These are phyloP conservation scores for Lunularia cruciata DNA, from an alignment of 225 moss, liverwort and hornwort genomes.

Conservation along the genomic window DNA sequence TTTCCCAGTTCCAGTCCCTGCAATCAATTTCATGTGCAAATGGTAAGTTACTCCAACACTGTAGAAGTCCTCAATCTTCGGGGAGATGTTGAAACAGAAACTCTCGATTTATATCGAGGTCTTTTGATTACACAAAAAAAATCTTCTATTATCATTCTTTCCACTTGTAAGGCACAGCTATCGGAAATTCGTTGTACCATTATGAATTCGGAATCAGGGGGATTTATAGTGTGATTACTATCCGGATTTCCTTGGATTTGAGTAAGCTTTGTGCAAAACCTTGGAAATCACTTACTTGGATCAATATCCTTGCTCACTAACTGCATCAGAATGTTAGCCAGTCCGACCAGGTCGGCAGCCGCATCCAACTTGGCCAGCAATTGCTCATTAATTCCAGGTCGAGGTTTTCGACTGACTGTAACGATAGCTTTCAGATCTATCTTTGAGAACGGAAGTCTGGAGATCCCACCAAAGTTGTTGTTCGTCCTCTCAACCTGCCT, in stretches of 20 bases:
- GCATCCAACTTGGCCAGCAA: slow-evolving; percentile 23
- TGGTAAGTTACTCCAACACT: no score
- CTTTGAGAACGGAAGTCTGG: not conserved
- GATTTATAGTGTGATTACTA: not conserved
- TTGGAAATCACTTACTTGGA: slow-evolving; percentile 33
- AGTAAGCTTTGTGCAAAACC: no score
- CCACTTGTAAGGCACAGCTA: no score
- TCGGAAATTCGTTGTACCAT: no score
- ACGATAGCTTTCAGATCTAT: slow-evolving; percentile 17
- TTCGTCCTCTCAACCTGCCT: slow-evolving; percentile 11
- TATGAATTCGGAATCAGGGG: not conserved
- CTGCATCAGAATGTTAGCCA: slow-evolving; percentile 25
- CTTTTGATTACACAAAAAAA: no score
- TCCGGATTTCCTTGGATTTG: not conserved
- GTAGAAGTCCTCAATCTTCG: no score
- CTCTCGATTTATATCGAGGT: no score
- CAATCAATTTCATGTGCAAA: not conserved
- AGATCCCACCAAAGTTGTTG: not conserved
- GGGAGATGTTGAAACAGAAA: no score
- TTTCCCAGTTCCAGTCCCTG: slow-evolving; percentile 27
- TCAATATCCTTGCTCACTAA: slow-evolving; percentile 32
- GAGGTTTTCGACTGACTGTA: slow-evolving; percentile 18
- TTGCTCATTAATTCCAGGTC: slow-evolving; percentile 9
- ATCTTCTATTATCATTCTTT: no score
- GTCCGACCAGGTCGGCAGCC: slow-evolving; percentile 27